Percentiles rank a stretch among this genome's conserved stretches.
Evolutionary conservation across 2,329 filamentous ascomycete genomes (phyloP).

Genomic region (Colletotrichum spinosum): DNA sequence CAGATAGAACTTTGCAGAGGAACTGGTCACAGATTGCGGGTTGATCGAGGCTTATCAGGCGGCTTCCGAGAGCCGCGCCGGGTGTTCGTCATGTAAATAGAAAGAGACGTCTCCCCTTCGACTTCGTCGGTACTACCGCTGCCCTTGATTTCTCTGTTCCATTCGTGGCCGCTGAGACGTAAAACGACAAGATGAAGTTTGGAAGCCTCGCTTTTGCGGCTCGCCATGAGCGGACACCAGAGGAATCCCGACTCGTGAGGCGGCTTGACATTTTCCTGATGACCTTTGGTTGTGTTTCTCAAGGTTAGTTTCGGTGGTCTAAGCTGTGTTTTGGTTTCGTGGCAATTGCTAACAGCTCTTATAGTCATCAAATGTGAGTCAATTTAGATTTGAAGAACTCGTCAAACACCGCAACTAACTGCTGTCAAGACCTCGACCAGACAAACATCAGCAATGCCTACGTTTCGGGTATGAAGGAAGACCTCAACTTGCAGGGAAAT

Average conservation of each 20-base stretch:
- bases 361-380: constrained; percentile 39
- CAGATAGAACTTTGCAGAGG: constrained; percentile 4
- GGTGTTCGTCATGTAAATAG: constrained; percentile 10
- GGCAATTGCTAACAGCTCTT: constrained; percentile 4
- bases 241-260: constrained; percentile 29
- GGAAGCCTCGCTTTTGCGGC: constrained; percentile 34
- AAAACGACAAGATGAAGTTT: constrained; percentile 16
- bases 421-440: constrained; percentile 46
- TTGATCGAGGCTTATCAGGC: constrained; percentile 9
- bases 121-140: neutral
- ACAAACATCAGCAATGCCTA: constrained; percentile 57
- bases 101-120: neutral
- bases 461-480: constrained; percentile 60
- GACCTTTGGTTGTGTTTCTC: constrained; percentile 39
- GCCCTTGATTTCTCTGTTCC: neutral
- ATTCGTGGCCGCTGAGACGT: neutral
- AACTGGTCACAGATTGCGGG: constrained; percentile 6
- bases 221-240: constrained; percentile 33
- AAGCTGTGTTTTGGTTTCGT: neutral
- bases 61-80: constrained; percentile 1
- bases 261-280: constrained; percentile 38
- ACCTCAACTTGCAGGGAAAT: constrained; percentile 58
- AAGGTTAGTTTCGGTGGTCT: constrained; percentile 18
- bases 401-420: constrained; percentile 34
- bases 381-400: neutral